Evolutionary conservation across 2,329 filamentous ascomycete species (phyloP).

Genomic region (Pseudocercospora macadamiae): DNA sequence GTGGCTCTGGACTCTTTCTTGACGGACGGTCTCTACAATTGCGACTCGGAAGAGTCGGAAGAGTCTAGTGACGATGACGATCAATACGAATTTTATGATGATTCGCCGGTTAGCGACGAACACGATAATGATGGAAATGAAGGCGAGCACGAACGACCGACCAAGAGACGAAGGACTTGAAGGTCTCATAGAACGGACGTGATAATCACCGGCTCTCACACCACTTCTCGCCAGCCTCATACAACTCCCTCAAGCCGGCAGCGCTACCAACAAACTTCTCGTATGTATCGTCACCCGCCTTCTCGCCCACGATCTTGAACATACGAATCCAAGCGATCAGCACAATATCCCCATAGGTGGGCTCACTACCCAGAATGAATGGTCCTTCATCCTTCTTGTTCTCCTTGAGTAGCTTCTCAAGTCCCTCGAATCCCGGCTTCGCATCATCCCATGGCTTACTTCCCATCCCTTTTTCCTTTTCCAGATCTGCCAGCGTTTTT

Average conservation of each 20-base stretch:
- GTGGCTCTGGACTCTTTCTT: not conserved
- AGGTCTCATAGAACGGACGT: not conserved
- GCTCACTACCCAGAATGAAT: slow-evolving; percentile 24
- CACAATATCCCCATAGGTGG: slow-evolving; percentile 27
- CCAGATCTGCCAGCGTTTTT: slow-evolving; percentile 22
- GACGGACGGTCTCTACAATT: not conserved
- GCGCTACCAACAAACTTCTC: slow-evolving; percentile 6
- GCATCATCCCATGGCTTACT: slow-evolving; percentile 20
- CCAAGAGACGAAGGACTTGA: not conserved
- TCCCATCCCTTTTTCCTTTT: slow-evolving; percentile 31
- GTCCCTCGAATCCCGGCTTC: slow-evolving; percentile 15
- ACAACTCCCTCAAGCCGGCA: slow-evolving; percentile 15
- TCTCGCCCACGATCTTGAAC: slow-evolving; percentile 18
- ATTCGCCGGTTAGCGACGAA: too few relatives aligned
- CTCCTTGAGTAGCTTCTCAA: slow-evolving; percentile 18
- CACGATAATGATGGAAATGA: too few relatives aligned
- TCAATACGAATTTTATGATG: too few relatives aligned
- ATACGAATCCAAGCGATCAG: slow-evolving; percentile 20
- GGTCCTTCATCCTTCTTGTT: slow-evolving; percentile 28
- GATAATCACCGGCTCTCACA: not conserved
- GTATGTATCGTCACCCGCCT: not conserved
- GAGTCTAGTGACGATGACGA: too few relatives aligned
- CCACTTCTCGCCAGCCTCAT: slow-evolving; percentile 20
- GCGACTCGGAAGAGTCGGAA: not conserved
- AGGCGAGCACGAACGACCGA: too few relatives aligned